These are phyloP conservation scores for Acrocalymma vagum DNA, from an alignment of 2,329 filamentous ascomycete species.

Conservation along the genomic window DNA sequence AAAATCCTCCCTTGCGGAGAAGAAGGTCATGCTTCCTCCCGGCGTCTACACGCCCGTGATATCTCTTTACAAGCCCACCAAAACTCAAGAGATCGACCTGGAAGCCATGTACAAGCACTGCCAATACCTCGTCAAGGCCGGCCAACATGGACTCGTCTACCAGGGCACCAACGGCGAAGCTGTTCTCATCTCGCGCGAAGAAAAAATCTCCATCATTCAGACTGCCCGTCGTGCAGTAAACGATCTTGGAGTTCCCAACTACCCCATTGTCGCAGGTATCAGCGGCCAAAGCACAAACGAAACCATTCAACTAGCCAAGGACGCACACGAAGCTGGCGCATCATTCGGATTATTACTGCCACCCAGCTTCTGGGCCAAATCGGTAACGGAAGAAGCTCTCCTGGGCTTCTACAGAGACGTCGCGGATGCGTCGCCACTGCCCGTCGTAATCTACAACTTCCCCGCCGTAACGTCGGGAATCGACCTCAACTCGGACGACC, in stretches of 20 bases:
- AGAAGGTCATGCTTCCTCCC: constrained; percentile 55
- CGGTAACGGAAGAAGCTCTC: constrained; percentile 34
- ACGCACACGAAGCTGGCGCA: constrained; percentile 40
- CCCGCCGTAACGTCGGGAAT: constrained; percentile 73
- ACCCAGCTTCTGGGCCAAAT: constrained; percentile 45
- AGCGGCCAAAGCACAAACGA: constrained; percentile 42
- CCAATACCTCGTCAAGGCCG: constrained; percentile 58
- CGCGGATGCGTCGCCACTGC: constrained; percentile 42
- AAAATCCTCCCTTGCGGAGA: constrained; percentile 42
- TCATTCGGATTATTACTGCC: constrained; percentile 43
- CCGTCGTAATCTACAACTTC: constrained; percentile 61
- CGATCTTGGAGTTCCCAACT: constrained; percentile 44
- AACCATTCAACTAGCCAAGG: constrained; percentile 41
- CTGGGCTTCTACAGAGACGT: constrained; percentile 34
- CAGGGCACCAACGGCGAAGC: constrained; percentile 53
- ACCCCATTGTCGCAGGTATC: constrained; percentile 55
- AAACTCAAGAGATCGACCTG: constrained; percentile 62
- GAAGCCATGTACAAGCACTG: constrained; percentile 59
- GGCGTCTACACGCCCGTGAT: constrained; percentile 63
- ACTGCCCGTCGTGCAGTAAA: constrained; percentile 44
- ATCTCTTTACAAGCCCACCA: constrained; percentile 60
- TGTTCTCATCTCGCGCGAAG: constrained; percentile 42
- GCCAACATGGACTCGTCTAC: constrained; percentile 56
- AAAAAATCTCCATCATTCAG: constrained; percentile 49
- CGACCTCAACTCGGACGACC: constrained; percentile 71